These are phyloP conservation scores for Hirschfeldia incana DNA, from an alignment of 345 rosid species.

Conservation along the genomic window DNA sequence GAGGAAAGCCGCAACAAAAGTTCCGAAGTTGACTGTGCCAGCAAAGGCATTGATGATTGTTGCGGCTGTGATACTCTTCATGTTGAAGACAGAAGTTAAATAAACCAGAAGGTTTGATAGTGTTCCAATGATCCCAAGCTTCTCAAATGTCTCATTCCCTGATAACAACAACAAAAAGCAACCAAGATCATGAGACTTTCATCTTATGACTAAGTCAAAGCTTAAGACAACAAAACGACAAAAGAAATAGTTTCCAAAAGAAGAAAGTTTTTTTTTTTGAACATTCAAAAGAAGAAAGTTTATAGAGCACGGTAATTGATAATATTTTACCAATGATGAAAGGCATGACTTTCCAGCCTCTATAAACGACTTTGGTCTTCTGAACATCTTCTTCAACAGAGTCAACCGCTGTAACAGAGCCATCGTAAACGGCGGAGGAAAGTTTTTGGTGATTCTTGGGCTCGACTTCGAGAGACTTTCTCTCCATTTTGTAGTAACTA, in stretches of 20 bases:
- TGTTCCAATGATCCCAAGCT: constrained; percentile 82
- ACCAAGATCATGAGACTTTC: constrained; percentile 3
- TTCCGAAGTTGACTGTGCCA: constrained; percentile 71
- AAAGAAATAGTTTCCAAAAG: constrained; percentile 9
- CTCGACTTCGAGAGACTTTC: constrained; percentile 39
- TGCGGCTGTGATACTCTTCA: constrained; percentile 69
- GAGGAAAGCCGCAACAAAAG: constrained; percentile 70
- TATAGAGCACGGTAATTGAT: background rate
- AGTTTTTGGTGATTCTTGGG: constrained; percentile 20
- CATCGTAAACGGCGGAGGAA: constrained; percentile 36
- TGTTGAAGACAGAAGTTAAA: constrained; percentile 70
- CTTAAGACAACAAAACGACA: constrained; percentile 14
- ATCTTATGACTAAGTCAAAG: constrained; percentile 26
- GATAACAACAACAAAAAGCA: constrained; percentile 1
- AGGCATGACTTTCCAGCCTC: constrained; percentile 83
- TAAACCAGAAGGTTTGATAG: constrained; percentile 74
- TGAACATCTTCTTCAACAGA: constrained; percentile 14
- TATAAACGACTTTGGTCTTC: constrained; percentile 43
- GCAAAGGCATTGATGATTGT: constrained; percentile 67
- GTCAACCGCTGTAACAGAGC: constrained; percentile 34
- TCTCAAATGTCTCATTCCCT: constrained; percentile 86
- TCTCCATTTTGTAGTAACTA: constrained; percentile 31
- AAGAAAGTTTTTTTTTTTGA: background rate
- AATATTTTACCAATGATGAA: constrained; percentile 56
- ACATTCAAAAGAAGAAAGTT: background rate